These are phyloP conservation scores for Coniella vitis DNA, from an alignment of 2,329 filamentous ascomycete genomes.

Conservation along the genomic window DNA sequence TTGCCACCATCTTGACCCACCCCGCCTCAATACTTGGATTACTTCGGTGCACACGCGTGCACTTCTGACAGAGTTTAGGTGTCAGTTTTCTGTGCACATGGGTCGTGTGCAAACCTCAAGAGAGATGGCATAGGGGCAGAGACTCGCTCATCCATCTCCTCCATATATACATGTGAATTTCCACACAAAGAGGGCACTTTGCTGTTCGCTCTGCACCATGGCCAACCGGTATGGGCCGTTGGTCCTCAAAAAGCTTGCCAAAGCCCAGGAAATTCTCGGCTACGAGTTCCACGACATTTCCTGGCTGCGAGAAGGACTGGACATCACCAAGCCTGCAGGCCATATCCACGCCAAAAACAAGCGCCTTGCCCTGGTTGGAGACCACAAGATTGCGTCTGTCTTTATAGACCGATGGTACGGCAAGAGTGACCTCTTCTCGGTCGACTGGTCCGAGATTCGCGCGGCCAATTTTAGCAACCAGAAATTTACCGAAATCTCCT, in stretches of 20 bases:
- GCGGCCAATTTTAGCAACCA: background rate
- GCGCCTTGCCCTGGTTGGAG: slow-evolving; percentile 11
- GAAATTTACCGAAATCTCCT: background rate
- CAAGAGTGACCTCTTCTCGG: background rate
- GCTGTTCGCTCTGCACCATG: background rate
- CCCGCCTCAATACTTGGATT: too few relatives aligned
- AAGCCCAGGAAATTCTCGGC: slow-evolving; percentile 11
- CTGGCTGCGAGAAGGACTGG: slow-evolving; percentile 23
- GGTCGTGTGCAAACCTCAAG: too few relatives aligned
- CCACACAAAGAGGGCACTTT: background rate
- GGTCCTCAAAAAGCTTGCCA: slow-evolving; percentile 8
- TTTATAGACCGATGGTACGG: slow-evolving; percentile 5
- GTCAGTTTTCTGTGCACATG: too few relatives aligned
- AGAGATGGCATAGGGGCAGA: too few relatives aligned
- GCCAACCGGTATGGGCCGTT: background rate
- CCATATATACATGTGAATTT: too few relatives aligned
- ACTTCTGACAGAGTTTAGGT: too few relatives aligned
- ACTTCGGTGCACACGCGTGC: too few relatives aligned
- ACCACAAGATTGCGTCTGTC: background rate
- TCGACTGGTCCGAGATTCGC: background rate
- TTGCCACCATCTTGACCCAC: too few relatives aligned
- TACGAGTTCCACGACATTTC: slow-evolving; percentile 23
- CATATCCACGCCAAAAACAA: background rate
- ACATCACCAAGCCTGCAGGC: slow-evolving; percentile 6
- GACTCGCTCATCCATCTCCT: too few relatives aligned